Evolutionary conservation across 208 protist species (phyloP).

Genomic region (Porcisia hertigi): DNA sequence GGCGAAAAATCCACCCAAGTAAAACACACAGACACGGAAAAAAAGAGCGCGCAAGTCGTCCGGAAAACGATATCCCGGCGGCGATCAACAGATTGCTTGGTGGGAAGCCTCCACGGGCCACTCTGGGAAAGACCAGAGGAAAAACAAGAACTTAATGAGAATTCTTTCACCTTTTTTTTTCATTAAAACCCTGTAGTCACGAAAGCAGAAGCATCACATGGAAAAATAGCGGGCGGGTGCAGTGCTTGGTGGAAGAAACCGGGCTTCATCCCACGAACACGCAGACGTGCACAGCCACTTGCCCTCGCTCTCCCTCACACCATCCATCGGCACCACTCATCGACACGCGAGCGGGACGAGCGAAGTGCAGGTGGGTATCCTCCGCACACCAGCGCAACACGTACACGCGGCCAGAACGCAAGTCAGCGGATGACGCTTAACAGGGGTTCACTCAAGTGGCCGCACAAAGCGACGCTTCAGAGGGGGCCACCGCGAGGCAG

Average conservation of each 20-base stretch:
- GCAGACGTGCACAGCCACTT: not conserved
- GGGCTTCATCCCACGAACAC: not conserved
- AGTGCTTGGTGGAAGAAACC: not conserved
- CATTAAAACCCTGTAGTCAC: not conserved
- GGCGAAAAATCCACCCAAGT: not conserved
- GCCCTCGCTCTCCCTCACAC: conserved; percentile 27
- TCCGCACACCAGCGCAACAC: no score
- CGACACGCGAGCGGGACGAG: conserved; percentile 40
- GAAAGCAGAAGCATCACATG: not conserved
- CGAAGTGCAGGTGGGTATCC: conserved; percentile 60
- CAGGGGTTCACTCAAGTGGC: no score
- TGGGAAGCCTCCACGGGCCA: not conserved
- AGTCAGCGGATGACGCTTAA: no score
- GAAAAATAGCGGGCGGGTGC: not conserved
- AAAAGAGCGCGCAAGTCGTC: not conserved
- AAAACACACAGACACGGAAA: not conserved
- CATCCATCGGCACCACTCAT: conserved; percentile 38
- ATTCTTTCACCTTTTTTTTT: no score
- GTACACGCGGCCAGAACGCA: no score
- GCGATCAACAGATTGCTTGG: no score
- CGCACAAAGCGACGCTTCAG: no score
- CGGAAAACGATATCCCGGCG: no score
- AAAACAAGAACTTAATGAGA: not conserved
- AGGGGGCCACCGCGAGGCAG: no score
- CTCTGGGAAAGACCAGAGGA: not conserved